These are phyloP conservation scores for Lippia alba DNA, from an alignment of 305 asterid genomes.

Conservation along the genomic window DNA sequence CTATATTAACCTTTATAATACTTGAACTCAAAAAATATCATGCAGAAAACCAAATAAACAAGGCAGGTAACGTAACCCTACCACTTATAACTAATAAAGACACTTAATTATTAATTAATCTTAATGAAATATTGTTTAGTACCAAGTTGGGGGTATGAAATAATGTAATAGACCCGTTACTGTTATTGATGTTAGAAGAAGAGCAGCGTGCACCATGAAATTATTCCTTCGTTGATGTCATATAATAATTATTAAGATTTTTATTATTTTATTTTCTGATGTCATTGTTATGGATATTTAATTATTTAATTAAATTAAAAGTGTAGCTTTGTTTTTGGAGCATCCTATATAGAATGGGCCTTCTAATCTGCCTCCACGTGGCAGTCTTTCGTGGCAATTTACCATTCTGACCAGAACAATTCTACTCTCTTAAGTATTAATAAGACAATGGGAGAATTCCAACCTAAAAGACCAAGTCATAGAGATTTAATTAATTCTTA, in stretches of 20 bases:
- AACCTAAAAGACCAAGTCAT: constrained; percentile 5
- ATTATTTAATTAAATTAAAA: neutral
- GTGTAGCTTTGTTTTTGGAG: constrained; percentile 32
- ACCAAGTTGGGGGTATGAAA: neutral
- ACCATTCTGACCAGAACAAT: constrained; percentile 3
- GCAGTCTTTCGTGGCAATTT: constrained; percentile 39
- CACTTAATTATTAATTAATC: neutral
- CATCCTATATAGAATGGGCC: constrained; percentile 8
- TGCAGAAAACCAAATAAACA: too few species aligned
- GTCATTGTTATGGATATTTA: neutral
- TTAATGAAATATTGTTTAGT: neutral
- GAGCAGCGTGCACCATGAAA: neutral
- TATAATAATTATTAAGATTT: neutral
- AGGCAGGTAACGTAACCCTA: too few species aligned
- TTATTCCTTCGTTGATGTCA: neutral
- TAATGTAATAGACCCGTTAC: neutral
- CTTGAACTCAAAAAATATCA: too few species aligned
- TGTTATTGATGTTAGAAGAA: constrained; percentile 1
- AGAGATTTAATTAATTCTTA: neutral
- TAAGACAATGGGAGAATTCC: constrained; percentile 6
- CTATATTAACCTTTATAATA: too few species aligned
- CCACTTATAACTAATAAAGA: too few species aligned
- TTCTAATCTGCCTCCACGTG: constrained; percentile 54
- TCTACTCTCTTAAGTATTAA: too few species aligned
- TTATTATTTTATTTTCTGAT: neutral